Base-by-base conservation (phyloP, 2,329 filamentous ascomycete genomes). In the Aspergillus neotritici region DNA sequence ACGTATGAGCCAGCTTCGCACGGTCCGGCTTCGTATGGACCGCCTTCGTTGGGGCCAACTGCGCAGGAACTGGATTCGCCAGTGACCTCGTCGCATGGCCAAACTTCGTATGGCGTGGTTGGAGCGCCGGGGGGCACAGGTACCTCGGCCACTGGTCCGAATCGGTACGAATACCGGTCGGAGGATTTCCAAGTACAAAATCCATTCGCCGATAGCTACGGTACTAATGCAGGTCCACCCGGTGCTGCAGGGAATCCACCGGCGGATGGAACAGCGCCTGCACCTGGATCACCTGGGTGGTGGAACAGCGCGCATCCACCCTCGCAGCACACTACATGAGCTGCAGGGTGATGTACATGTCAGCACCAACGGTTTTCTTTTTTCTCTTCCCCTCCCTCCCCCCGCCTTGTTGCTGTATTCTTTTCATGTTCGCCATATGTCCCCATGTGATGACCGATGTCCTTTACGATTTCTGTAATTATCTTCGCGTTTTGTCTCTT, bases 161-260 rank as follows among this genome's bases (percentile, higher is more conserved):
- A 47, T 5, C 49, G 54, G 16, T 63, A 62, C 40, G 61, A 69
- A 42, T 68, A 68, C 40, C 63, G 63, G 8, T 54, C 67, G 6
- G 60, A 62, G 34, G 64, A 68, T 31, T 68, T 63, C 44, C 62
- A 66, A 40, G 64, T 68, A 14, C 65, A 66, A 45, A 67, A 70
- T 43, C 67, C 67, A 6, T 70, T 69, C 37, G 66, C 65, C 4
- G 67, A 69, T 50, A 55, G 55, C 31, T 55, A 52, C 39, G 45
- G 37, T 25, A 41, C 44, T 42, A 53, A 48, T 5, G 39, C 51
- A 17, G 52, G 48, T 34, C 41, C 55, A 4, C 38, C 41, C 16
- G 42, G 48, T 10, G 33, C 43, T 17, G 35, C 53, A 16, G 47
- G 46, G 15, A 43, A 45, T 37, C 42, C 17, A 21, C 50, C 38